Evolutionary conservation across 495 filamentous ascomycete genomes (phyloP).

Genomic region (Pyrenula massariospora): DNA sequence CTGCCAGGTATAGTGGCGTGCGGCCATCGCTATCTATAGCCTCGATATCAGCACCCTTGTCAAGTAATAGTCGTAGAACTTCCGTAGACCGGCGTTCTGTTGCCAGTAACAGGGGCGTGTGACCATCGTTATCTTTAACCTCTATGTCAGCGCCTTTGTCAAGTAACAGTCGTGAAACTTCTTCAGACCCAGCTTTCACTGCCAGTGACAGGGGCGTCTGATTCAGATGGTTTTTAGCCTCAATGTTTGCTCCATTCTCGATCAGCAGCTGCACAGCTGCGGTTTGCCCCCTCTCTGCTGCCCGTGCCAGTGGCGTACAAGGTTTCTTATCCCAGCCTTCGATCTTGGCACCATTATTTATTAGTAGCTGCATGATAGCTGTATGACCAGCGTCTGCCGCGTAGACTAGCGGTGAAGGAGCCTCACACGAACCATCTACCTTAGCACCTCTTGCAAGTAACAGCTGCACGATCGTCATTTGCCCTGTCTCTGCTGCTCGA

Average conservation of each 20-base stretch:
- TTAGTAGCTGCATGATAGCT: conserved; percentile 2
- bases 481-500: conserved; percentile 5
- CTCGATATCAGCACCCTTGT: no score
- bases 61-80: conserved; percentile 3
- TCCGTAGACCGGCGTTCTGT: not conserved
- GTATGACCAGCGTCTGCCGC: conserved; percentile 8
- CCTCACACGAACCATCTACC: conserved; percentile 3
- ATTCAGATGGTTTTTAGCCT: not conserved
- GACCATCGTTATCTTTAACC: conserved; percentile 1
- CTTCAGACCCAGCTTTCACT: conserved; percentile 1
- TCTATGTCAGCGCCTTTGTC: not conserved
- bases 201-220: conserved; percentile 4
- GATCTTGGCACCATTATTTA: not conserved
- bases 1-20: no score
- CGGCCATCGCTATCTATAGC: conserved; percentile 2
- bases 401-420: conserved; percentile 12
- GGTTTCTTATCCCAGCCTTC: not conserved
- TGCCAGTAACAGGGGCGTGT: conserved; percentile 3
- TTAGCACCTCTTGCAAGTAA: conserved; percentile 4
- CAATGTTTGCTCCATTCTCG: not conserved
- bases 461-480: not conserved
- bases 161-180: conserved; percentile 1
- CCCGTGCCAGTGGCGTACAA: conserved; percentile 5
- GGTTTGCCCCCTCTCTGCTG: conserved; percentile 2
- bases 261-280: conserved; percentile 2